A percentile compares a stretch with the other conserved stretches of the same genome.
phyloP scores from a whole-genome alignment of 2,329 filamentous ascomycete genomes.

The Trichoderma endophyticum region DNA sequence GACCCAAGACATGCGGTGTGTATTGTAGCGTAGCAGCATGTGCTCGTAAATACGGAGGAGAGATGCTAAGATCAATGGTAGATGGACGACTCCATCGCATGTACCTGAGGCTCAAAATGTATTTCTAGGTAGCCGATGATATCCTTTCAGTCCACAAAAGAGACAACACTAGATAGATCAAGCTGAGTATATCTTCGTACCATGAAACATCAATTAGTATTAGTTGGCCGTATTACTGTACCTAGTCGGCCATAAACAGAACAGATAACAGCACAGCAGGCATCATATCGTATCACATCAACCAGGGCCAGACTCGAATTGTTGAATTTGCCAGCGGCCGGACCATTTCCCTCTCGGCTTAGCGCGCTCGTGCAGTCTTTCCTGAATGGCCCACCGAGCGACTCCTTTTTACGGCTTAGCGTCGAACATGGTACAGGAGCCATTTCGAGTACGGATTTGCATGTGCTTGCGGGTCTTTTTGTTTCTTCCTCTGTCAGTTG shows the following conservation, averaged over 20 bases:
- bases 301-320: background rate
- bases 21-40: no score
- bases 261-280: background rate
- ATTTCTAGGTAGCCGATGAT: background rate
- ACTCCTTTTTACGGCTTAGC: background rate
- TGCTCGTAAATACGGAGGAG: background rate
- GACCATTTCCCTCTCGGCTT: background rate
- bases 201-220: background rate
- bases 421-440: background rate
- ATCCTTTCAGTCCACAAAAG: background rate
- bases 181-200: background rate
- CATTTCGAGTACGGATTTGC: background rate
- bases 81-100: background rate
- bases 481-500: background rate
- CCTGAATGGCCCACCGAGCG: constrained; percentile 16
- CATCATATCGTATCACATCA: background rate
- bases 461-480: constrained; percentile 12
- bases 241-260: background rate
- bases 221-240: background rate
- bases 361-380: constrained; percentile 8
- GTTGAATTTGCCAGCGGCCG: background rate
- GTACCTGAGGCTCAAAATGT: background rate
- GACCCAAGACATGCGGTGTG: background rate
- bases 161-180: background rate
- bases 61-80: background rate